phyloP scores from a whole-genome alignment of 1,284 basidiomycete genomes.

The Sanghuangporus sanghuang region DNA sequence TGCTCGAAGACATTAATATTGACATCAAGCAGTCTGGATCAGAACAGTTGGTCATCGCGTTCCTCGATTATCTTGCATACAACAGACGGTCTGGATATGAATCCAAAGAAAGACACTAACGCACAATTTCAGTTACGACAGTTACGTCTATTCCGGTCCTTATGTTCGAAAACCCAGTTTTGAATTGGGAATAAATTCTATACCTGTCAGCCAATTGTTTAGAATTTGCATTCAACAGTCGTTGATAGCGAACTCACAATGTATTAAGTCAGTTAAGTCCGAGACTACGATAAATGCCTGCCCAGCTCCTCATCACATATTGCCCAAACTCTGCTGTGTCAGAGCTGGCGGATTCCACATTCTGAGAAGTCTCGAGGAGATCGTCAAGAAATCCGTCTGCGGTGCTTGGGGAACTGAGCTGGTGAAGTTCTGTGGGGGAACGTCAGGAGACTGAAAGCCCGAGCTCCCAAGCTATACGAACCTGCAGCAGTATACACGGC shows the following conservation, averaged over 20 bases:
- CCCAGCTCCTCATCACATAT: constrained; percentile 65
- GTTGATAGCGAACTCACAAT: neutral
- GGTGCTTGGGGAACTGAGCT: constrained; percentile 63
- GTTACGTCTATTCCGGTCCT: no score
- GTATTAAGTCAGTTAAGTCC: constrained; percentile 2
- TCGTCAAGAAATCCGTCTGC: constrained; percentile 58
- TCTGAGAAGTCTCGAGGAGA: constrained; percentile 44
- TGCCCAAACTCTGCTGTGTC: constrained; percentile 48
- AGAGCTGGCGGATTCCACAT: constrained; percentile 37
- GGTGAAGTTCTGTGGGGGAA: constrained; percentile 55
- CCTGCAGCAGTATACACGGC: constrained; percentile 64
- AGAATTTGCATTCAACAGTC: neutral
- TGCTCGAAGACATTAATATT: neutral
- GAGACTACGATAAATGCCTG: constrained; percentile 55
- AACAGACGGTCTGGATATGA: neutral
- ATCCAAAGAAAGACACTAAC: neutral
- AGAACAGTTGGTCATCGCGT: neutral
- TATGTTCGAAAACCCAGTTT: neutral
- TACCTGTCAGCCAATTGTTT: neutral
- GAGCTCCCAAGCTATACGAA: constrained; percentile 14
- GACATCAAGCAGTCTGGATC: neutral
- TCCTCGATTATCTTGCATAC: neutral
- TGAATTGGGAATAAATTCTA: neutral
- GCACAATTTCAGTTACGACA: neutral
- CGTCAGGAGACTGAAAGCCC: neutral